Percentiles rank a stretch among this genome's conserved stretches.
Evolutionary conservation across 495 filamentous ascomycete species (phyloP).

Genomic region (Lasiosphaeria miniovina): DNA sequence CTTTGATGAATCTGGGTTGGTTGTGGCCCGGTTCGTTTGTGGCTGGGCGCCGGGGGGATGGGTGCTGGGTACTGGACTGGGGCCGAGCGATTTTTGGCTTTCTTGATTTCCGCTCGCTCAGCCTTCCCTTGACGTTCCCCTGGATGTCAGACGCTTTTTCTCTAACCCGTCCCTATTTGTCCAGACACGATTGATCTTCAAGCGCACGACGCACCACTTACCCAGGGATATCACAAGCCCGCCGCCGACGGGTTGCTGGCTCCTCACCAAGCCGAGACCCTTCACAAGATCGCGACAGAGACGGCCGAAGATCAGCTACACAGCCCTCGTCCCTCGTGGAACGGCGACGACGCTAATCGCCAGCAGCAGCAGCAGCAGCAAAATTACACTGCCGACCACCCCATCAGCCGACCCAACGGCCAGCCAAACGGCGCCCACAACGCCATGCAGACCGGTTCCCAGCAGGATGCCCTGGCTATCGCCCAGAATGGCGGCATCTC

Average conservation of each 20-base stretch:
- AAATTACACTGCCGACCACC: constrained; percentile 48
- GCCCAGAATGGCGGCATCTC: constrained; percentile 52
- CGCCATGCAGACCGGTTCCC: constrained; percentile 37
- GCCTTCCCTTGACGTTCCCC: constrained; percentile 3
- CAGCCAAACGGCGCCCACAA: constrained; percentile 15
- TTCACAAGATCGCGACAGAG: constrained; percentile 77
- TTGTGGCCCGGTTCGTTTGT: constrained; percentile 24
- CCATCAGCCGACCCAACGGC: constrained; percentile 34
- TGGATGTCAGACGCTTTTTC: constrained; percentile 13
- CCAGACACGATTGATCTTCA: constrained; percentile 96
- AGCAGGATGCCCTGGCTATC: constrained; percentile 53
- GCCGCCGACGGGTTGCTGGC: constrained; percentile 54
- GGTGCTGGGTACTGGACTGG: background rate
- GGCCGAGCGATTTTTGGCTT: background rate
- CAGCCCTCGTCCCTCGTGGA: constrained; percentile 51
- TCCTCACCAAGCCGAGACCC: constrained; percentile 79
- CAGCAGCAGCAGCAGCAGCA: constrained; percentile 34
- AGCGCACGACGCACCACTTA: constrained; percentile 73
- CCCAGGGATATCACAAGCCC: constrained; percentile 64
- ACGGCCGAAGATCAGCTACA: constrained; percentile 60
- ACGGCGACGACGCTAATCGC: constrained; percentile 46
- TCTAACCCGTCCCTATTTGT: constrained; percentile 25
- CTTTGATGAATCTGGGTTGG: constrained; percentile 6
- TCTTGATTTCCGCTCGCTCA: constrained; percentile 3
- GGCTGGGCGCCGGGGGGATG: constrained; percentile 16